Conservation (phyloP, 305 asterid species). For the Lippia alba region DNA sequence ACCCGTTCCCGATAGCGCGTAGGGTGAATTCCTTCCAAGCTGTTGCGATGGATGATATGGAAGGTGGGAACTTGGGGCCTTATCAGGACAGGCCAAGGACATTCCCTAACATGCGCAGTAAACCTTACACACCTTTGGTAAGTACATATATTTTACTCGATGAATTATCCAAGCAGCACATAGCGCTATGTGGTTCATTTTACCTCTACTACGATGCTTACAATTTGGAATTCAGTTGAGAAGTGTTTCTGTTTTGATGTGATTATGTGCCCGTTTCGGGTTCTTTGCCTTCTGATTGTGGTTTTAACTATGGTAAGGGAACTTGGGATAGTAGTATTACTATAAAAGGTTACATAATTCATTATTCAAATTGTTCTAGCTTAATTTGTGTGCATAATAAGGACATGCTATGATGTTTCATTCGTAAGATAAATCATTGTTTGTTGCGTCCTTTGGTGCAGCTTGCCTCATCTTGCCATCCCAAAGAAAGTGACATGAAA, state of each 20-base stretch:
- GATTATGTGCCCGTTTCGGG: constrained; percentile 15
- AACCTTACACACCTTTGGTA: constrained; percentile 87
- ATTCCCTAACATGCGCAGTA: constrained; percentile 90
- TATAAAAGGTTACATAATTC: not conserved
- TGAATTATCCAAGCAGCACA: constrained; percentile 3
- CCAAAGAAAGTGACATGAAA: not conserved
- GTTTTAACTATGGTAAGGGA: constrained; percentile 18
- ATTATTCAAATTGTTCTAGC: constrained; percentile 12
- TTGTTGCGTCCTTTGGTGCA: constrained; percentile 13
- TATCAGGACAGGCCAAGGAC: constrained; percentile 83
- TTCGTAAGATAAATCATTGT: not conserved
- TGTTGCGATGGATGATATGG: constrained; percentile 89
- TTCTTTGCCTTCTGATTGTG: constrained; percentile 27
- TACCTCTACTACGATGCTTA: constrained; percentile 13
- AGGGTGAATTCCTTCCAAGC: constrained; percentile 87
- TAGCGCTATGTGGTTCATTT: constrained; percentile 14
- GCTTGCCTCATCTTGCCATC: not conserved
- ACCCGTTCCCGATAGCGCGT: constrained; percentile 67
- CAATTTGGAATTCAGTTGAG: constrained; percentile 6
- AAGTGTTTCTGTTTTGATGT: not conserved
- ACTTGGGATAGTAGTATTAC: constrained; percentile 5
- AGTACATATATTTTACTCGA: constrained; percentile 33
- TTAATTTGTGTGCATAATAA: constrained; percentile 4
- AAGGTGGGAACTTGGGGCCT: constrained; percentile 77
- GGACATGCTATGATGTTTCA: constrained; percentile 4